phyloP scores from a whole-genome alignment of 2,329 filamentous ascomycete genomes.

The Annulohypoxylon truncatum region DNA sequence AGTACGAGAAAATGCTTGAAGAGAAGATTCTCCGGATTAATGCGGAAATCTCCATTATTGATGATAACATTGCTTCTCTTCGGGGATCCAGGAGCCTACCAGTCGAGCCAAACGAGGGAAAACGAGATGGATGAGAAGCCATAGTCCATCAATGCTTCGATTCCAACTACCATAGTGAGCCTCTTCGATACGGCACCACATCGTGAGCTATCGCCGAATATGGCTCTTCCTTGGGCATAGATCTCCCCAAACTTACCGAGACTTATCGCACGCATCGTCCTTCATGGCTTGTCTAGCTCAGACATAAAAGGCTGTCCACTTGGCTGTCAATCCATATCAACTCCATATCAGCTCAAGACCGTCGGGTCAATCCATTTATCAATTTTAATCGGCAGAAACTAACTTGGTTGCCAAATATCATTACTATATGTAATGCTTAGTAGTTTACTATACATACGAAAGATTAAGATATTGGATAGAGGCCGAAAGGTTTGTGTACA shows the following conservation, averaged over 20 bases:
- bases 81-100: constrained; percentile 38
- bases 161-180: neutral
- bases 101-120: constrained; percentile 9
- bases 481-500: neutral
- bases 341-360: neutral
- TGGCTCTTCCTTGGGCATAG: neutral
- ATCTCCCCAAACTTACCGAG: neutral
- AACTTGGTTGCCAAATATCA: neutral
- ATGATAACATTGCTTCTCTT: constrained; percentile 74
- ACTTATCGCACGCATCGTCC: neutral
- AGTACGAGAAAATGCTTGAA: constrained; percentile 76
- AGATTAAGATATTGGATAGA: neutral
- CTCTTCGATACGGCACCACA: neutral
- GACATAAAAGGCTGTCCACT: no score
- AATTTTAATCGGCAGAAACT: neutral
- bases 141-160: neutral
- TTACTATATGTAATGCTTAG: neutral
- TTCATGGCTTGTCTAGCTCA: no score
- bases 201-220: neutral
- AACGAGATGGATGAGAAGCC: constrained; percentile 9
- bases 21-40: constrained; percentile 79
- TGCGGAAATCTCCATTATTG: constrained; percentile 81
- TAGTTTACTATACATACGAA: neutral
- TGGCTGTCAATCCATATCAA: neutral
- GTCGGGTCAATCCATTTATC: neutral